These are phyloP conservation scores for Verbascum thapsus DNA, from an alignment of 257 asterid species.

Conservation along the genomic window DNA sequence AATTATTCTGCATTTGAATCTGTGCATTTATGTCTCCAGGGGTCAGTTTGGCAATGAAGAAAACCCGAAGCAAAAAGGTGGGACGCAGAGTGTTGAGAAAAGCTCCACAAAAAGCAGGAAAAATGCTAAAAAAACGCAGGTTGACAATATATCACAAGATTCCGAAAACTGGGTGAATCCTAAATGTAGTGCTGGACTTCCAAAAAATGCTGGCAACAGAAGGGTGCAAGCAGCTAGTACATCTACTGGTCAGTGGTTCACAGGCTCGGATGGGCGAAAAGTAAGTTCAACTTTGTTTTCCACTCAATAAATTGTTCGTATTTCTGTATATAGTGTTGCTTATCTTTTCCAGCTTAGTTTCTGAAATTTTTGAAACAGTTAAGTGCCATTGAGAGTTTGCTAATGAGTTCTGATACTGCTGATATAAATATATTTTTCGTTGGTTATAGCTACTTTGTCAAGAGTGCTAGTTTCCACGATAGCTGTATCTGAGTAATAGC, in stretches of 20 bases:
- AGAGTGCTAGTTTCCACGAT: slow-evolving; percentile 6
- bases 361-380: background rate
- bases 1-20: slow-evolving; percentile 4
- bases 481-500: background rate
- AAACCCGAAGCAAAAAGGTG: slow-evolving; percentile 38
- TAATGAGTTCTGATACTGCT: background rate
- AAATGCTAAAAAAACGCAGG: slow-evolving; percentile 39
- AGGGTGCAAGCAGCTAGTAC: slow-evolving; percentile 71
- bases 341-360: slow-evolving; percentile 10
- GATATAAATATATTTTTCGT: background rate
- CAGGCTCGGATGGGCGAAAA: slow-evolving; percentile 55
- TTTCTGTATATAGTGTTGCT: slow-evolving; percentile 3
- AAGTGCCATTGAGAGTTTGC: too few relatives aligned
- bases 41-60: slow-evolving; percentile 63
- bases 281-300: slow-evolving; percentile 49
- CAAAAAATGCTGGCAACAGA: slow-evolving; percentile 77
- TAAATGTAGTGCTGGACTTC: slow-evolving; percentile 43
- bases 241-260: slow-evolving; percentile 83
- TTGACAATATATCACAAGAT: slow-evolving; percentile 44
- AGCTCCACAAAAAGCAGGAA: slow-evolving; percentile 52
- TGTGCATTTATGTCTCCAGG: slow-evolving; percentile 45
- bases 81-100: slow-evolving; percentile 32
- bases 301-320: slow-evolving; percentile 4
- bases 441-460: slow-evolving; percentile 19
- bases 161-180: slow-evolving; percentile 75